These are phyloP conservation scores for Talaromyces stipitatus DNA, from an alignment of 495 filamentous ascomycete genomes.

Conservation along the genomic window DNA sequence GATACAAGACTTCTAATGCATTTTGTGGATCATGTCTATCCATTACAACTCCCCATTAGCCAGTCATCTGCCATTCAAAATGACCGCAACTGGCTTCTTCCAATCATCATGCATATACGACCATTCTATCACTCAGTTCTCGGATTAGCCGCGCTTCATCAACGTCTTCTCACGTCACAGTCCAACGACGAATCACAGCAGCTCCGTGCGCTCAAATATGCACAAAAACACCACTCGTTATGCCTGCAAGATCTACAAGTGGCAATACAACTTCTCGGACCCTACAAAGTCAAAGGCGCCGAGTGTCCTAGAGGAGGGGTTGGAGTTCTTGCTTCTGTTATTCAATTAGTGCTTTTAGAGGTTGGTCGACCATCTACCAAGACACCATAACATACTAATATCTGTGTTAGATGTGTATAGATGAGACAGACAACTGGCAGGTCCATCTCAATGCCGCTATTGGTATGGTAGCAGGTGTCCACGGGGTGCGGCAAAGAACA, in stretches of 20 bases:
- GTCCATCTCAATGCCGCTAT: background rate
- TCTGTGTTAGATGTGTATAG: background rate
- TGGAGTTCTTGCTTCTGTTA: background rate
- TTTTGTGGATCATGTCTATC: background rate
- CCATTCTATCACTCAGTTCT: slow-evolving; percentile 1
- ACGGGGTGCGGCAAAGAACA: background rate
- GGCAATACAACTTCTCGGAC: background rate
- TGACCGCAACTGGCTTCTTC: background rate
- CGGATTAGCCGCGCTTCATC: background rate
- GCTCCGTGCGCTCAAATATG: background rate
- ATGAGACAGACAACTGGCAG: background rate
- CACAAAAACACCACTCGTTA: background rate
- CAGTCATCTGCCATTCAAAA: background rate
- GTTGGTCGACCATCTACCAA: background rate
- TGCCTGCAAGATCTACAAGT: background rate
- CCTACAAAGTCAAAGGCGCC: background rate
- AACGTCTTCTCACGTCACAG: background rate
- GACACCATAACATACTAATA: too few species aligned
- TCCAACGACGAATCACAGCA: background rate
- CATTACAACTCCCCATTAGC: background rate
- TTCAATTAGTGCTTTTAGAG: background rate
- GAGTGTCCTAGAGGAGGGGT: background rate
- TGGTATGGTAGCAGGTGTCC: background rate
- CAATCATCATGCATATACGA: background rate
- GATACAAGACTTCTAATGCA: background rate